A percentile compares a stretch with the other conserved stretches of the same genome.
Evolutionary conservation across 2,329 filamentous ascomycete species (phyloP).

Genomic region (Arthroderma sp.): DNA sequence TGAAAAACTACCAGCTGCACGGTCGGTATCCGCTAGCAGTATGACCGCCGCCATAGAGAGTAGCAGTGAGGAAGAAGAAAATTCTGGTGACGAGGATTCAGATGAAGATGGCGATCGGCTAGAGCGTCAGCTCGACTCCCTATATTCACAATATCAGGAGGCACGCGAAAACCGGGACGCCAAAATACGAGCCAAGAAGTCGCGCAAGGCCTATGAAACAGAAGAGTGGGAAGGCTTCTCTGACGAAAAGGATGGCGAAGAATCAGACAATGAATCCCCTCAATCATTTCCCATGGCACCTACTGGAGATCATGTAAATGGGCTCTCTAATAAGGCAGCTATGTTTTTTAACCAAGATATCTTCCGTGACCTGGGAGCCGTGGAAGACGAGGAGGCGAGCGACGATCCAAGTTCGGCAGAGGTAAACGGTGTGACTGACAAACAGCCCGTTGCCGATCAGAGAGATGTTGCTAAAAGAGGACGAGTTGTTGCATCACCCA

Average conservation of each 20-base stretch:
- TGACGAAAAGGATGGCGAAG: constrained; percentile 48
- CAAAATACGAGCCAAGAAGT: constrained; percentile 82
- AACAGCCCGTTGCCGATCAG: background rate
- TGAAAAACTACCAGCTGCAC: constrained; percentile 60
- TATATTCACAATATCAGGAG: constrained; percentile 80
- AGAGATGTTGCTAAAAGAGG: background rate
- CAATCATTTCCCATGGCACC: constrained; percentile 10
- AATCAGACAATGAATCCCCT: constrained; percentile 49
- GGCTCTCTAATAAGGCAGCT: constrained; percentile 71
- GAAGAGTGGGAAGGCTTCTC: constrained; percentile 91
- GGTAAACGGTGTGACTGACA: background rate
- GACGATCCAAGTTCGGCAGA: constrained; percentile 8
- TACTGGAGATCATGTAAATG: constrained; percentile 26
- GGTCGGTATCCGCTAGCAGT: constrained; percentile 60
- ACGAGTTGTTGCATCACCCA: background rate
- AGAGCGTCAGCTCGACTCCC: constrained; percentile 69
- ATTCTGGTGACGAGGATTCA: constrained; percentile 47
- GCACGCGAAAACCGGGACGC: constrained; percentile 67
- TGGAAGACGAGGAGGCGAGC: constrained; percentile 40
- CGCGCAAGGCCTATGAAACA: constrained; percentile 66
- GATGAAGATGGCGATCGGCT: constrained; percentile 73
- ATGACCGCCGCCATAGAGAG: constrained; percentile 56
- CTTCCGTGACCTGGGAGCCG: constrained; percentile 67
- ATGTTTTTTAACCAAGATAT: constrained; percentile 93
- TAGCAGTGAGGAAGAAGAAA: constrained; percentile 47